A percentile compares a stretch with the other conserved stretches of the same genome.
Evolutionary conservation across 192 early-diverging fungal species (phyloP).

Genomic region (Linnemannia exigua): DNA sequence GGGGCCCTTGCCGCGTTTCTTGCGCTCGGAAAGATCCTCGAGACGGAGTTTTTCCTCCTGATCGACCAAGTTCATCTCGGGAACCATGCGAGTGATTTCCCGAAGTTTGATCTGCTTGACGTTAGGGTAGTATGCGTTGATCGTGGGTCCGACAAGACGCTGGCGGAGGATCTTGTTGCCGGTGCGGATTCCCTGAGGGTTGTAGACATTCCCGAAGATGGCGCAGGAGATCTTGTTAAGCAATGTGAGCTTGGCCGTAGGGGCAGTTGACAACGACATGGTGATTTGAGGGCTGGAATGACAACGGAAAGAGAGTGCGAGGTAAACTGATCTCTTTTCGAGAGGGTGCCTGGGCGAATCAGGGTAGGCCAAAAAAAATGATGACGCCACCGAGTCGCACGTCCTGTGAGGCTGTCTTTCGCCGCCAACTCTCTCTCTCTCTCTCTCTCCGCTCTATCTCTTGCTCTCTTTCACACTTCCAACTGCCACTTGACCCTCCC

Average conservation of each 20-base stretch:
- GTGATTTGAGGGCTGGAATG: not conserved
- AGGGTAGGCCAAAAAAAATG: not conserved
- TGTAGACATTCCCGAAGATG: constrained; percentile 78
- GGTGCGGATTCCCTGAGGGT: constrained; percentile 75
- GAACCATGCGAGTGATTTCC: constrained; percentile 65
- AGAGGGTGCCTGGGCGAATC: not conserved
- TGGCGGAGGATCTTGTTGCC: constrained; percentile 83
- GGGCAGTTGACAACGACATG: constrained; percentile 46
- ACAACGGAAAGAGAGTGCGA: not conserved
- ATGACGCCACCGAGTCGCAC: constrained; percentile 2
- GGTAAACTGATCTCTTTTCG: not conserved
- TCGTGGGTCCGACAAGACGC: constrained; percentile 73
- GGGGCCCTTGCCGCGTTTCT: constrained; percentile 82
- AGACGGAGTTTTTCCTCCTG: constrained; percentile 75
- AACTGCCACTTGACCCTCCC: not conserved
- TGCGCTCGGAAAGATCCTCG: constrained; percentile 75
- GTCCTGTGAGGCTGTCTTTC: not conserved
- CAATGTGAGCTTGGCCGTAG: constrained; percentile 57
- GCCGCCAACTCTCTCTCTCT: too few species aligned
- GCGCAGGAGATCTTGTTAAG: constrained; percentile 72
- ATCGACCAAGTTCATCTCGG: constrained; percentile 67
- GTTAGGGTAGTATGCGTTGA: constrained; percentile 77
- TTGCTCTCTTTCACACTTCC: not conserved
- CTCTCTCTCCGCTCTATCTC: not conserved
- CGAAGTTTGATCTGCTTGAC: constrained; percentile 64